Evolutionary conservation across 1,139 yeast genomes (phyloP), one percentile per base, ranked within the genome.

Genomic region (Yamadazyma dendronema): DNA sequence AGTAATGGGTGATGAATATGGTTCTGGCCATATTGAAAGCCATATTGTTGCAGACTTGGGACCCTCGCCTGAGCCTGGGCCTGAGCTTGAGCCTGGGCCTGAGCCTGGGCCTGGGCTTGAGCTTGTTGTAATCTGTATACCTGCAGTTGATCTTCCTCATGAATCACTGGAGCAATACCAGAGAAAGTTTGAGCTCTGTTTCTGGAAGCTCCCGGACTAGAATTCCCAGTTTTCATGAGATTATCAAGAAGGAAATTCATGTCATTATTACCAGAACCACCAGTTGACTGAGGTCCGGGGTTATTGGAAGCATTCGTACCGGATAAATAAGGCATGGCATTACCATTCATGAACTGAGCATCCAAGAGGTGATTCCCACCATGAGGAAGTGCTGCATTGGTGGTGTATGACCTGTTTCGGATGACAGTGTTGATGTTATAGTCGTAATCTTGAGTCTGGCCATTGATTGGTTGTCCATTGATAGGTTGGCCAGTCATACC

Each of bases 361-460:
- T 30, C 12, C 23, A 44, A 27, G 11, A 21, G 7, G 16, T 17
- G 26, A 17, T 14, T 14, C 9, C 29, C 29, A 14, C 14, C 21
- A 12, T 47, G 50, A 7, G 65, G 57, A 25, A 57, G 48, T 7
- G 69, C 62, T 2, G 64, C 72, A n/a, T 67, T 62, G 11, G 79
- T 71, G 3, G 80, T 70, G 49, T 74, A 74, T 1, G 79, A 72
- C 47, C 80, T 62, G 37, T 67, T 73, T 48, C 76, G 59, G 24
- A 33, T 35, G 29, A 28, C 26, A 29, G 30, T 30, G 14, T 30
- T 17, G n/a, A 32, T 31, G 21, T 29, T 27, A 24, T 30, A 30
- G 27, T 39, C 39, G 25, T 37, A 34, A 17, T 38, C 37, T 16
- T 28, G n/a, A n/a, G n/a, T n/a, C n/a, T n/a, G n/a, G n/a, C 22